phyloP scores from a whole-genome alignment of 2,329 filamentous ascomycete genomes.

The Apiospora aurea region DNA sequence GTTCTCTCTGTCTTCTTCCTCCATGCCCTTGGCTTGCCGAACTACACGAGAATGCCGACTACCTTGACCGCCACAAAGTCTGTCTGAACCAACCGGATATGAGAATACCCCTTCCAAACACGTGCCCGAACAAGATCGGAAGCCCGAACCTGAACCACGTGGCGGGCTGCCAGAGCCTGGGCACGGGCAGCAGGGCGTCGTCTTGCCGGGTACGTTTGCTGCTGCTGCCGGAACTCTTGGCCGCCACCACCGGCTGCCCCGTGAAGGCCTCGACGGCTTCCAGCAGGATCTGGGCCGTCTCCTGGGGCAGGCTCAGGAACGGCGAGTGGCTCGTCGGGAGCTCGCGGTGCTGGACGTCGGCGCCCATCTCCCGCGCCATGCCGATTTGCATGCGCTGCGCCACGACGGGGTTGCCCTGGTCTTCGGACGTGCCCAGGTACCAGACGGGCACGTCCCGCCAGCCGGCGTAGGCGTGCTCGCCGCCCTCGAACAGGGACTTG shows the following conservation, averaged over 20 bases:
- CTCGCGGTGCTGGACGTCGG: constrained; percentile 47
- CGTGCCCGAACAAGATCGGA: not conserved
- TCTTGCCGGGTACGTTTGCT: not conserved
- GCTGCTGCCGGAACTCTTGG: constrained; percentile 31
- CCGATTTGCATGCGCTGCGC: constrained; percentile 48
- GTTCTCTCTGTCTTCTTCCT: no score
- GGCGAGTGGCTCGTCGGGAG: constrained; percentile 56
- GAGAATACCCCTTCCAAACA: not conserved
- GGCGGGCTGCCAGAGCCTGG: not conserved
- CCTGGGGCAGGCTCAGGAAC: constrained; percentile 53
- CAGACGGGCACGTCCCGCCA: constrained; percentile 47
- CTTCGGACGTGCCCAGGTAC: constrained; percentile 30
- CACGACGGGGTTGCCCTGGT: constrained; percentile 48
- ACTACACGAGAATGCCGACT: not conserved
- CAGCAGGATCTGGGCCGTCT: constrained; percentile 46
- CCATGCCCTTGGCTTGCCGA: no score
- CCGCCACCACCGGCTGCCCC: not conserved
- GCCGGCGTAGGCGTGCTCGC: constrained; percentile 51
- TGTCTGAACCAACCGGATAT: not conserved
- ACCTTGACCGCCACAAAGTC: not conserved
- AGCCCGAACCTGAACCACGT: not conserved
- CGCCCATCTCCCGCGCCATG: constrained; percentile 48
- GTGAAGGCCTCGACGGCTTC: constrained; percentile 35
- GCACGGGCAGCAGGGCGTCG: not conserved
- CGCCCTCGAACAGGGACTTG: constrained; percentile 53